Conservation (phyloP, 257 asterid genomes). For the Solanum etuberosum region DNA sequence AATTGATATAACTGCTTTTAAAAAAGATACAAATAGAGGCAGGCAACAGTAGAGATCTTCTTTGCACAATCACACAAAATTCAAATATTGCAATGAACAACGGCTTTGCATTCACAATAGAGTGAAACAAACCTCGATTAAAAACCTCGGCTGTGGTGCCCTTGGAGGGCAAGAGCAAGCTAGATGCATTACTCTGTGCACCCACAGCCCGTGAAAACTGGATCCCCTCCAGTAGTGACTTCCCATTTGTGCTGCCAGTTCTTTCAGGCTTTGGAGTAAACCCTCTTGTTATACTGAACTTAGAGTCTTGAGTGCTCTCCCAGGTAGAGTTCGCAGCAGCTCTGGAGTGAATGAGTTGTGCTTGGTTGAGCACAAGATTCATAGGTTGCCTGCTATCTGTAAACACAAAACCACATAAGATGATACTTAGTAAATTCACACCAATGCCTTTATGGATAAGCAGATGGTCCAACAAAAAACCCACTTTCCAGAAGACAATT, state of each 20-base stretch:
- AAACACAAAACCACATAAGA: not conserved
- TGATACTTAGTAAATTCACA: not conserved
- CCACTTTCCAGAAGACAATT: not conserved
- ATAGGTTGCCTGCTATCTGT: slow-evolving; percentile 52
- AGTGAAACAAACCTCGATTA: slow-evolving; percentile 40
- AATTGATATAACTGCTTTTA: not conserved
- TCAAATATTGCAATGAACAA: not conserved
- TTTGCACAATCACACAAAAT: not conserved
- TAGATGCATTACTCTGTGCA: slow-evolving; percentile 30
- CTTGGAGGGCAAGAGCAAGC: slow-evolving; percentile 31
- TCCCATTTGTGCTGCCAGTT: slow-evolving; percentile 27
- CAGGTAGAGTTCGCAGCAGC: slow-evolving; percentile 28
- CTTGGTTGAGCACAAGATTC: slow-evolving; percentile 41
- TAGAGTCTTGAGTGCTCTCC: slow-evolving; percentile 37
- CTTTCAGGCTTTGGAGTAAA: slow-evolving; percentile 27
- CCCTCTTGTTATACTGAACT: slow-evolving; percentile 56
- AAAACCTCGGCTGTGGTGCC: slow-evolving; percentile 30
- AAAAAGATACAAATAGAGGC: not conserved
- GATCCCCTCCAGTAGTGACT: slow-evolving; percentile 26
- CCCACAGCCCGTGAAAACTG: slow-evolving; percentile 32
- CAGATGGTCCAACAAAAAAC: not conserved
- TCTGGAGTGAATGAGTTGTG: slow-evolving; percentile 21
- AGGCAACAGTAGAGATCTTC: not conserved
- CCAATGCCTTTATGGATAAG: not conserved
- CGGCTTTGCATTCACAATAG: not conserved